Percentiles rank a stretch among this genome's conserved stretches.
Conservation (phyloP, 352 stramenopile species). For the Globisporangium iwayamae region DNA sequence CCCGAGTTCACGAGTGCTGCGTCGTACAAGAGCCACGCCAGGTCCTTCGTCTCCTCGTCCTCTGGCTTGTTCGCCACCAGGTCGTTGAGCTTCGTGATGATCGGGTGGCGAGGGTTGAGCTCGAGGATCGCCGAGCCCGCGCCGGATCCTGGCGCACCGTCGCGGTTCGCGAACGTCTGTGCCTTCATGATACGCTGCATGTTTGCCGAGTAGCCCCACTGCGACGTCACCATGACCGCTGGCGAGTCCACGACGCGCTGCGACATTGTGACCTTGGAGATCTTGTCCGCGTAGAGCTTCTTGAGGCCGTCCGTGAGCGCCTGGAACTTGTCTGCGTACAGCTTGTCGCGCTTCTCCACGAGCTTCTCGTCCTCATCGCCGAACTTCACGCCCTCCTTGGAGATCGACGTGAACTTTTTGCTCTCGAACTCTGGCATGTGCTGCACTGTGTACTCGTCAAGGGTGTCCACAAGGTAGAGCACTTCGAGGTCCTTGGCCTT, state of each 20-base stretch:
- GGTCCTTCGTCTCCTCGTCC: slow-evolving; percentile 87
- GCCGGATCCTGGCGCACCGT: slow-evolving; percentile 23
- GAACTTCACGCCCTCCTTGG: slow-evolving; percentile 98
- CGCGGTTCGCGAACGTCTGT: slow-evolving; percentile 93
- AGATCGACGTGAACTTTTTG: slow-evolving; percentile 96
- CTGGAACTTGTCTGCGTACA: slow-evolving; percentile 97
- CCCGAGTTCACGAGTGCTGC: slow-evolving; percentile 97
- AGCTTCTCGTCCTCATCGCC: slow-evolving; percentile 97
- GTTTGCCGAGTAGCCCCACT: slow-evolving; percentile 98
- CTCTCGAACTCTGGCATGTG: slow-evolving; percentile 93
- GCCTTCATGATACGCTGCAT: slow-evolving; percentile 99
- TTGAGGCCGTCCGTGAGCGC: slow-evolving; percentile 95
- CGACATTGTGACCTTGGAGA: slow-evolving; percentile 95
- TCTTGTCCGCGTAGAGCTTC: slow-evolving; percentile 93
- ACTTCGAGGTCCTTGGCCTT: slow-evolving; percentile 97
- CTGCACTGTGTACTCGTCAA: slow-evolving; percentile 98
- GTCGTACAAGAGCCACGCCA: slow-evolving; percentile 97
- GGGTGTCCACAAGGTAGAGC: slow-evolving; percentile 97
- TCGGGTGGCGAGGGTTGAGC: slow-evolving; percentile 98
- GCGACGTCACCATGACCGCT: slow-evolving; percentile 94
- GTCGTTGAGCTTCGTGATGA: slow-evolving; percentile 95
- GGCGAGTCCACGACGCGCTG: slow-evolving; percentile 92
- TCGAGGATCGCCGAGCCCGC: slow-evolving; percentile 93
- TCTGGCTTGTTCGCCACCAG: slow-evolving; percentile 61
- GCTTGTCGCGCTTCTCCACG: slow-evolving; percentile 92